Evolutionary conservation across 768 basidiomycete species (phyloP).

Genomic region (Suillus clintonianus): DNA sequence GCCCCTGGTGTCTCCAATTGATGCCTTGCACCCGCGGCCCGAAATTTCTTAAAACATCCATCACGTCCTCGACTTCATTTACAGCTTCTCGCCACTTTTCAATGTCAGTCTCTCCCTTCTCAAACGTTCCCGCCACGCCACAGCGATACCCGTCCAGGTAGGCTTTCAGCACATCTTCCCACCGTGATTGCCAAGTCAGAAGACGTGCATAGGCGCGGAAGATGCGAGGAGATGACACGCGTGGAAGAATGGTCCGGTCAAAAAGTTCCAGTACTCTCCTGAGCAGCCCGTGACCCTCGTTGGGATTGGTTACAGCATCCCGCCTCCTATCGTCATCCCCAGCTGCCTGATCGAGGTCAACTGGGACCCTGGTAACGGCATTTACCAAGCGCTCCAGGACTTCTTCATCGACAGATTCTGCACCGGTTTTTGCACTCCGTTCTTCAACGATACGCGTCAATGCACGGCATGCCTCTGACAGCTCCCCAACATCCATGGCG

Average conservation of each 20-base stretch:
- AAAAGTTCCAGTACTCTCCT: conserved; percentile 73
- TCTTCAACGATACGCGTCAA: conserved; percentile 77
- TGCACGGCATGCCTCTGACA: conserved; percentile 85
- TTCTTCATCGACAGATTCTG: conserved; percentile 75
- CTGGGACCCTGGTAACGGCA: conserved; percentile 68
- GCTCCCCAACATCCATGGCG: conserved; percentile 89
- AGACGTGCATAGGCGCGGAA: conserved; percentile 86
- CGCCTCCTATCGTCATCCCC: conserved; percentile 20
- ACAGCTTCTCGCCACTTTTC: conserved; percentile 76
- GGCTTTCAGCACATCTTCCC: conserved; percentile 79
- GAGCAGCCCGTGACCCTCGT: conserved; percentile 67
- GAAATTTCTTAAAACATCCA: conserved; percentile 81
- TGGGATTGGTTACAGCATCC: conserved; percentile 43
- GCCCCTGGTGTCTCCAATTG: conserved; percentile 86
- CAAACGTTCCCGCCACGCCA: conserved; percentile 58
- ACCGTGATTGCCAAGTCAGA: conserved; percentile 68
- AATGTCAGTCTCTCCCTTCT: conserved; percentile 67
- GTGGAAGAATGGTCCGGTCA: conserved; percentile 77
- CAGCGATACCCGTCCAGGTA: conserved; percentile 85
- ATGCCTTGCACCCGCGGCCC: conserved; percentile 63
- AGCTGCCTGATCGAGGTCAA: conserved; percentile 39
- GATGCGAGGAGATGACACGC: conserved; percentile 74
- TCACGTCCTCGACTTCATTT: conserved; percentile 78
- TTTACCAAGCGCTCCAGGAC: conserved; percentile 89
- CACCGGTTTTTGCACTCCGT: conserved; percentile 41